Evolutionary conservation across 495 filamentous ascomycete genomes (phyloP), one percentile per base, ranked within the genome.

Genomic region (Lepraria neglecta): DNA sequence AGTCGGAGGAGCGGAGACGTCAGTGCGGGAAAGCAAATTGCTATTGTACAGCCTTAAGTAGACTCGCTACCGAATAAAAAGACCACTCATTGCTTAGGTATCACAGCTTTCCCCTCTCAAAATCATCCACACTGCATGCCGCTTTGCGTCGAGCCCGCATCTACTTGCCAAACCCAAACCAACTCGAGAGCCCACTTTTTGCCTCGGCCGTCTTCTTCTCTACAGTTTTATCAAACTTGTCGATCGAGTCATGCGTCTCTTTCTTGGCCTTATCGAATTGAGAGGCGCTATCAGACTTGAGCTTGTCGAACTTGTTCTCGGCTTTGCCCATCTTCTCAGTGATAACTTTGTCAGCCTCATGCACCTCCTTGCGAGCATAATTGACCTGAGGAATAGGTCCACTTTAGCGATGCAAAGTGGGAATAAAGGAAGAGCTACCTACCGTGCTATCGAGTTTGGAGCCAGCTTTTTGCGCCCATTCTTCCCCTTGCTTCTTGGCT

Each of bases 151-250:
- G 6, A 21, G 24, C 38, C 30, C 38, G 19, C 46, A 30, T 69
- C 35, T 83, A 88, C 71, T 85, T 81, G 71, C 82, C 83, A 42
- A 76, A 68, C 40, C 88, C 85, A 64, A 95, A 92, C 91, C 90
- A 96, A 57, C 85, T 82, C 31, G 84, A 86, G 61, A 94, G 73
- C 21, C 82, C 82, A 56, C 84, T 81, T 83, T 95, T 95, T 11
- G 89, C 86, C 72, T 92, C 87, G 7, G 83, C 72, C 14, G 91
- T 82, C 66, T 84, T 84, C 65, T 86, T 77, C 76, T 91, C 88
- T 28, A 95, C 81, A 67, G 84, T 90, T 61, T 82, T 81, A 71
- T 94, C 90, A 31, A 80, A 68, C 55, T 75, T 73, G 33, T 84
- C 79, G 19, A 81, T 71, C 11, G 72, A 68, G 15, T 66, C 60